A percentile compares a stretch with the other conserved stretches of the same genome.
phyloP scores from a whole-genome alignment of 768 basidiomycete genomes.

The Calocera cornea region DNA sequence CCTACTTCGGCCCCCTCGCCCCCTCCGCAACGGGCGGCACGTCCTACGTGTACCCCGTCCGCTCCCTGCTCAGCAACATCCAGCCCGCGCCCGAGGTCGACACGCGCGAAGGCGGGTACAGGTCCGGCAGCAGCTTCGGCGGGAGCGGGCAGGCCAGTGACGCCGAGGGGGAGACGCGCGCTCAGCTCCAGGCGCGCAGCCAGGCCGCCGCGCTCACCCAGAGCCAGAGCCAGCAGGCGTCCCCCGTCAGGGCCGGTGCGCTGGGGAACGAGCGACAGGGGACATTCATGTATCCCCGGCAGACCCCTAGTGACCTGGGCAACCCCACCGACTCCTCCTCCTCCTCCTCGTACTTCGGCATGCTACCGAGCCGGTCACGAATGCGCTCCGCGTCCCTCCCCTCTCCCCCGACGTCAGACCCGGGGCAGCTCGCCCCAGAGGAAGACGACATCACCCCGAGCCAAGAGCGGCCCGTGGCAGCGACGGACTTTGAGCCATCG shows the following conservation, averaged over 20 bases:
- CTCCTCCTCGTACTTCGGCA: background rate
- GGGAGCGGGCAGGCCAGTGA: background rate
- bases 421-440: background rate
- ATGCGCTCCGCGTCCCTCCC: background rate
- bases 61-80: constrained; percentile 24
- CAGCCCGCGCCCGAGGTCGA: constrained; percentile 13
- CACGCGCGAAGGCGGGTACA: background rate
- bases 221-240: too few relatives aligned
- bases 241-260: background rate
- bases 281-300: background rate
- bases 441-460: background rate
- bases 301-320: background rate
- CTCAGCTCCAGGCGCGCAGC: background rate
- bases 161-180: background rate
- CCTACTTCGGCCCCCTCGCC: background rate
- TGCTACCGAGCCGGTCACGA: background rate
- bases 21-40: background rate
- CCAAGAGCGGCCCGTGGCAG: background rate
- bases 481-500: background rate
- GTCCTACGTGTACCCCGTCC: constrained; percentile 27
- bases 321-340: background rate
- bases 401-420: background rate
- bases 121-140: background rate
- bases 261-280: background rate
- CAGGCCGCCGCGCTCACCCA: too few relatives aligned